These are phyloP conservation scores for Xylariaceae sp. DNA, from an alignment of 2,329 filamentous ascomycete species.

Conservation along the genomic window DNA sequence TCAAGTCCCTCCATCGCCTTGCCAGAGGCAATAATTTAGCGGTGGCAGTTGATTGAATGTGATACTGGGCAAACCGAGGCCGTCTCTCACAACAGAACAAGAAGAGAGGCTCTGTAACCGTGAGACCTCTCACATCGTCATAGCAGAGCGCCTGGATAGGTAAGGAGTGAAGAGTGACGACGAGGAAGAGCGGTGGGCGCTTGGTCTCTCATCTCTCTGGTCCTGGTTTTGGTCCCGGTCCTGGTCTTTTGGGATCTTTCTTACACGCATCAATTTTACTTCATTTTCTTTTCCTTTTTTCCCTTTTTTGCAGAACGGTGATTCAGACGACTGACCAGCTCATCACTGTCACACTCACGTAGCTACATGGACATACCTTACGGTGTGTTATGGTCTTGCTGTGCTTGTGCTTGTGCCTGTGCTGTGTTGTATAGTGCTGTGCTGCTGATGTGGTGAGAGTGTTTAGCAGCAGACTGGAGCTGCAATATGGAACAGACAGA, in stretches of 20 bases:
- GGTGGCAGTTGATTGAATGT: constrained; percentile 12
- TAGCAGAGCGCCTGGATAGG: background rate
- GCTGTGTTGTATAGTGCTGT: background rate
- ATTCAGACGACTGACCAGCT: constrained; percentile 4
- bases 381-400: background rate
- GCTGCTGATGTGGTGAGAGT: background rate
- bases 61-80: background rate
- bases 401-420: background rate
- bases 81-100: background rate
- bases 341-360: constrained; percentile 7
- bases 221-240: background rate
- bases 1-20: constrained; percentile 3
- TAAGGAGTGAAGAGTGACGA: background rate
- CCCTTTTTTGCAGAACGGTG: background rate
- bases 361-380: background rate
- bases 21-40: constrained; percentile 11
- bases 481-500: constrained; percentile 1
- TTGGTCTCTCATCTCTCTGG: background rate
- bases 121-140: background rate
- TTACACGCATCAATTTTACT: background rate
- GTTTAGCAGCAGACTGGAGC: background rate
- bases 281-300: background rate
- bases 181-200: constrained; percentile 13
- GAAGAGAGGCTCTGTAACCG: background rate
- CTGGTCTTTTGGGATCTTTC: background rate